These are phyloP conservation scores for Glycyrrhiza uralensis DNA, from an alignment of 306 rosid species.

Conservation along the genomic window DNA sequence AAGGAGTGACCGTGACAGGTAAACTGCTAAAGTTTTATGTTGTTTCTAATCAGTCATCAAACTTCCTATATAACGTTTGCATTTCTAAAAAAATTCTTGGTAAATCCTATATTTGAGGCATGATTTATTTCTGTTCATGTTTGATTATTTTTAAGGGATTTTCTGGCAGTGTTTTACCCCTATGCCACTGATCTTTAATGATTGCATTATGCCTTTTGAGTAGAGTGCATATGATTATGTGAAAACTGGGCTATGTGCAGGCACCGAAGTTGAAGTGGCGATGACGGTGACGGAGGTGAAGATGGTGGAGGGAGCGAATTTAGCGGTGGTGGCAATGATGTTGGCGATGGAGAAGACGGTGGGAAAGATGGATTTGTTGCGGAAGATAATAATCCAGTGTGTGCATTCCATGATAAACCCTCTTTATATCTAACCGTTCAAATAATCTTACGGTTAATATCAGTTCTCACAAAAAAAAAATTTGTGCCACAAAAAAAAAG, in stretches of 20 bases:
- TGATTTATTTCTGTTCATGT: not conserved
- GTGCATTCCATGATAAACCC: no score
- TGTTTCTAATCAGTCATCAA: not conserved
- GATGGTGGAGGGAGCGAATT: no score
- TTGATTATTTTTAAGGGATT: not conserved
- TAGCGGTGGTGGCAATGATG: no score
- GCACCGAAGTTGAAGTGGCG: constrained; percentile 71
- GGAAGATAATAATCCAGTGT: no score
- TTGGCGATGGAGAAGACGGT: no score
- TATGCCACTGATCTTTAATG: not conserved
- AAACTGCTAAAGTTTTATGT: constrained; percentile 10
- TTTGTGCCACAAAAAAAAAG: no score
- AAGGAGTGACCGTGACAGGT: constrained; percentile 72
- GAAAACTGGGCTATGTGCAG: constrained; percentile 41
- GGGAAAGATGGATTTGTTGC: no score
- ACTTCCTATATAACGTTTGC: not conserved
- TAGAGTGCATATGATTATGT: not conserved
- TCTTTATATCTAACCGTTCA: no score
- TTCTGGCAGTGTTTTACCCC: not conserved
- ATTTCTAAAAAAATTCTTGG: not conserved
- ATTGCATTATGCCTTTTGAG: not conserved
- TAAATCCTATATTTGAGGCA: not conserved
- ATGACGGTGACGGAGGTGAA: no score
- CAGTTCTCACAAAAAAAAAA: no score
- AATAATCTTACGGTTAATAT: no score